Evolutionary conservation across 306 rosid genomes (phyloP).

Genomic region (Glycine soja): DNA sequence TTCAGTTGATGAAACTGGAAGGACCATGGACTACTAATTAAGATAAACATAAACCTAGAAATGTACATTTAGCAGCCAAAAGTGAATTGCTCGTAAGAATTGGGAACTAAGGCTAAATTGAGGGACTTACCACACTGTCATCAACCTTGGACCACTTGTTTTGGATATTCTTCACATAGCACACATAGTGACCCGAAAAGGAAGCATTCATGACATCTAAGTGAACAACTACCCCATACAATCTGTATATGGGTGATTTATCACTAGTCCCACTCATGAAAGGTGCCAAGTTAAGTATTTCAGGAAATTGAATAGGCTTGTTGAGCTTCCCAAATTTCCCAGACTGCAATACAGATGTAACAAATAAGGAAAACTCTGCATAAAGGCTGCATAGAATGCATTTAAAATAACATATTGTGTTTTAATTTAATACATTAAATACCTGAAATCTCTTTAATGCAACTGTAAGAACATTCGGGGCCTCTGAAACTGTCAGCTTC

Average conservation of each 20-base stretch:
- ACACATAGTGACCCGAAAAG: slow-evolving; percentile 96
- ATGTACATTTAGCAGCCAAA: slow-evolving; percentile 13
- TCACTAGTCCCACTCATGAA: slow-evolving; percentile 93
- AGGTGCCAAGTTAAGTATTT: slow-evolving; percentile 86
- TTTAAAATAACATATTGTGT: slow-evolving; percentile 13
- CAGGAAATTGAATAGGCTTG: slow-evolving; percentile 86
- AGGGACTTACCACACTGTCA: slow-evolving; percentile 79
- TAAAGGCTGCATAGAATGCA: neutral
- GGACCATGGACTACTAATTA: slow-evolving; percentile 26
- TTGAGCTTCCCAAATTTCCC: slow-evolving; percentile 98
- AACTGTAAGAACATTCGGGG: slow-evolving; percentile 93
- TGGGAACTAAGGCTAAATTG: slow-evolving; percentile 30
- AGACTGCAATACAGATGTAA: slow-evolving; percentile 61
- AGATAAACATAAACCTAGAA: neutral
- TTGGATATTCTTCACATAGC: slow-evolving; percentile 85
- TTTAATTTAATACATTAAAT: slow-evolving; percentile 36
- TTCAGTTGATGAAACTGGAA: slow-evolving; percentile 23
- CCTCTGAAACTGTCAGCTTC: slow-evolving; percentile 89
- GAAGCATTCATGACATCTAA: slow-evolving; percentile 92
- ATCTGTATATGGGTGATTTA: slow-evolving; percentile 80
- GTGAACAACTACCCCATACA: slow-evolving; percentile 94
- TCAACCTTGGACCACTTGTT: slow-evolving; percentile 98
- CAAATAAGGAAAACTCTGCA: slow-evolving; percentile 17
- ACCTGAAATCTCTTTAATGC: slow-evolving; percentile 99
- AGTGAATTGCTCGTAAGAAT: slow-evolving; percentile 18